Conservation (phyloP, 1,139 yeast genomes). For the Hanseniaspora sp. region DNA sequence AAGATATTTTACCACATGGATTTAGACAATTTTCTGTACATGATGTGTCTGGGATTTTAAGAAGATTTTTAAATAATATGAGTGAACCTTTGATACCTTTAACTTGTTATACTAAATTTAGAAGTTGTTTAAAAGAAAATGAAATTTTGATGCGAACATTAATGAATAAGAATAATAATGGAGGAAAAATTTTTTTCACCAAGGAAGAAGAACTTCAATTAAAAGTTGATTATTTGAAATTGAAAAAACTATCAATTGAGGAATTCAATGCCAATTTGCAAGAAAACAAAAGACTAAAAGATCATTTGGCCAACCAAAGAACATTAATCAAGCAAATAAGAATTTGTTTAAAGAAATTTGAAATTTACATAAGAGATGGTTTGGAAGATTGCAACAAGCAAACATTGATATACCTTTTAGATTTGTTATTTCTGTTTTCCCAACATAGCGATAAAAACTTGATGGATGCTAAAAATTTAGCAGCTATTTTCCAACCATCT, state of each 20-base stretch:
- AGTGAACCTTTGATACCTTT: conserved; percentile 90
- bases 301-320: conserved; percentile 27
- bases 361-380: conserved; percentile 25
- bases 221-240: conserved; percentile 18
- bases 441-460: conserved; percentile 65
- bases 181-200: conserved; percentile 24
- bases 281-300: conserved; percentile 25
- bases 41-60: conserved; percentile 84
- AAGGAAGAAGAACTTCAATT: conserved; percentile 21
- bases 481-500: conserved; percentile 94
- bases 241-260: conserved; percentile 14
- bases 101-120: conserved; percentile 60
- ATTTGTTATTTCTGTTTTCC: conserved; percentile 75
- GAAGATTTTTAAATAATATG: conserved; percentile 74
- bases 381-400: conserved; percentile 61
- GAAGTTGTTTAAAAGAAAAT: conserved; percentile 61
- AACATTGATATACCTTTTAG: conserved; percentile 73
- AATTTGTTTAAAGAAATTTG: conserved; percentile 55
- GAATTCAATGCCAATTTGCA: conserved; percentile 28
- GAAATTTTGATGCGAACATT: conserved; percentile 37
- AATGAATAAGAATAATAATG: conserved; percentile 44
- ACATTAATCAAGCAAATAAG: conserved; percentile 42
- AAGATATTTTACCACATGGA: conserved; percentile 23
- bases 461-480: conserved; percentile 87
- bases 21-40: conserved; percentile 73